Base-by-base conservation (phyloP, 2,329 filamentous ascomycete species). In the Arthrobotrys sinensis region DNA sequence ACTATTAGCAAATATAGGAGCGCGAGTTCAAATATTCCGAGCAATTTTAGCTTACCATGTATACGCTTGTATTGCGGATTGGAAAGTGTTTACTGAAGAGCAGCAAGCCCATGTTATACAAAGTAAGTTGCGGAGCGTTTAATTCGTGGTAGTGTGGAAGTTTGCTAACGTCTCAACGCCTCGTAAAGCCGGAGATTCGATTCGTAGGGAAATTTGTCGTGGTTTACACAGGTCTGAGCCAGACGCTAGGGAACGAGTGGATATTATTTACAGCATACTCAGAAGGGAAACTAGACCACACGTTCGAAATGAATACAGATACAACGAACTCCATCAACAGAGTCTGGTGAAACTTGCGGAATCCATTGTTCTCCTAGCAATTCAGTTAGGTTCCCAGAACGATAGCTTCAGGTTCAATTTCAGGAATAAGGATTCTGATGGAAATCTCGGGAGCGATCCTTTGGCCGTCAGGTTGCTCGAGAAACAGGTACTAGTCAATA, bases 351-450 rank as follows among this genome's bases (percentile, higher is more conserved):
- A 66, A 16, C 8, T 76, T 6, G 65, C 72, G 2, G 36, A 16
- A 28, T 45, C 16, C 1, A 11, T 45, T 1, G 46, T 70, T 11
- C n/a, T 14, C 3, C 6, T 76, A 0, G 63, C 43, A 19, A n/a
- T 76, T 6, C 40, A 65, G 14, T 40, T 76, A n/a, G 72, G 64
- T 8, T 16, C 24, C 1, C 65, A 76, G n/a, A 40, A 14, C 5
- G 72, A 76, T 28, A 46, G 32, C 5, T 76, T 76, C 32, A 57
- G 24, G 19, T 76, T 76, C n/a, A 46, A 76, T 5, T 76, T 76
- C 32, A 43, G 72, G 38, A 45, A 70, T 11, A 76, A 76, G 28
- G 72, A 76, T 43, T 3, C 10, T 11, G 24, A 50, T n/a, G 28
- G 14, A 4, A 48, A 6, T 14, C 1, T 21, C 3, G 40, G 14